A percentile compares a stretch with the other conserved stretches of the same genome.
These are phyloP conservation scores for Diutina catenulata DNA, from an alignment of 1,139 yeast genomes.

Conservation along the genomic window DNA sequence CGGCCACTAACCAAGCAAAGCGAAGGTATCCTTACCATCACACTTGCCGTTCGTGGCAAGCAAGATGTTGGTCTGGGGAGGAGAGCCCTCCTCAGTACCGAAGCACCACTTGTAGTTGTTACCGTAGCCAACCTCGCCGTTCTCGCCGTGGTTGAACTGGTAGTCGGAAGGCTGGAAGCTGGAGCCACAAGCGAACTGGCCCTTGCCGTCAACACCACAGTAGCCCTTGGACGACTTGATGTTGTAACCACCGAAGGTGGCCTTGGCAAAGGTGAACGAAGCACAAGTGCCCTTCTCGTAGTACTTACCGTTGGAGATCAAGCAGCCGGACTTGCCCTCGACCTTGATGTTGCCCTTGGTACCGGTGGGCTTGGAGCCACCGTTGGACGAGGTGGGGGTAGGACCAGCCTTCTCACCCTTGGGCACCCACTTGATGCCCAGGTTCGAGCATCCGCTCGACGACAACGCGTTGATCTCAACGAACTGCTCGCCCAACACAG, in stretches of 20 bases:
- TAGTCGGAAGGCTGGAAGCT: constrained; percentile 34
- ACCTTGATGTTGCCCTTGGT: constrained; percentile 35
- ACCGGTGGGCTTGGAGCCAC: constrained; percentile 14
- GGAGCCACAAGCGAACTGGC: constrained; percentile 23
- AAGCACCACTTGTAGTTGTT: constrained; percentile 55
- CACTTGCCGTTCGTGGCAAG: neutral
- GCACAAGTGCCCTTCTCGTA: constrained; percentile 82
- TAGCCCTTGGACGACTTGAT: constrained; percentile 59
- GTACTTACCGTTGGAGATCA: constrained; percentile 81
- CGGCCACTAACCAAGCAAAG: neutral
- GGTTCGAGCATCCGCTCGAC: constrained; percentile 51
- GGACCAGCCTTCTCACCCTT: constrained; percentile 28
- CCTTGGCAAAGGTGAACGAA: constrained; percentile 39
- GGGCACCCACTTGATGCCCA: constrained; percentile 67
- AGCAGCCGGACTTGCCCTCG: constrained; percentile 54
- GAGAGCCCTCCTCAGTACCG: neutral
- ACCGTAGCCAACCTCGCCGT: constrained; percentile 45
- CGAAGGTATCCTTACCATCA: neutral
- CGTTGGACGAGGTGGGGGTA: constrained; percentile 19
- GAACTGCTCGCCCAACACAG: constrained; percentile 56
- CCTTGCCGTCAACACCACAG: constrained; percentile 42
- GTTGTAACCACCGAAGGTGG: constrained; percentile 63
- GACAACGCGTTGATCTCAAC: constrained; percentile 49
- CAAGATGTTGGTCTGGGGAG: constrained; percentile 3
- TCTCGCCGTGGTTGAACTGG: constrained; percentile 29